These are phyloP conservation scores for Boletus reticulatus DNA, from an alignment of 768 basidiomycete genomes.

Conservation along the genomic window DNA sequence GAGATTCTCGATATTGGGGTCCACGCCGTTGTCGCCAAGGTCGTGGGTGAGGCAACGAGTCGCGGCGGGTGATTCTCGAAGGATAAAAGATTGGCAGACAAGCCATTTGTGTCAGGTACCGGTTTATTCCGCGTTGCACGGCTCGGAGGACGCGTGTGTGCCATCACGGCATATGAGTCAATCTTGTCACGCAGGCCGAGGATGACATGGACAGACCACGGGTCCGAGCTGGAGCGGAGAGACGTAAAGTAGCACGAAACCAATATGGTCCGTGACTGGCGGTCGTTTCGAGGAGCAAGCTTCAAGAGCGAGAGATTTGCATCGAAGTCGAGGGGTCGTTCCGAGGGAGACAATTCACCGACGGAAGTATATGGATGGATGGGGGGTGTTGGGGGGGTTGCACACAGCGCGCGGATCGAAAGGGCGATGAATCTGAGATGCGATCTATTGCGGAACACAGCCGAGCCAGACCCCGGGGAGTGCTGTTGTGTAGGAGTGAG, in stretches of 20 bases:
- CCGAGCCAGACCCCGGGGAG: constrained; percentile 21
- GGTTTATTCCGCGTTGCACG: constrained; percentile 12
- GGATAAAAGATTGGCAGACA: constrained; percentile 1
- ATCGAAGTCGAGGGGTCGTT: background rate
- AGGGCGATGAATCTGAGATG: constrained; percentile 8
- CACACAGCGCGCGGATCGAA: background rate
- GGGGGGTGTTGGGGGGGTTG: constrained; percentile 7
- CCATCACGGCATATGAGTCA: constrained; percentile 3
- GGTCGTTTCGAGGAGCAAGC: background rate
- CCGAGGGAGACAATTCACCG: background rate
- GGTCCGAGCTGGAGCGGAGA: constrained; percentile 1
- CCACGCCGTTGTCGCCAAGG: constrained; percentile 11
- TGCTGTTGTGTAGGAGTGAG: constrained; percentile 8
- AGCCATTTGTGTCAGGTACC: constrained; percentile 7
- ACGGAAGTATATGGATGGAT: background rate
- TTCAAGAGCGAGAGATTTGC: background rate
- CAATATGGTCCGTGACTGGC: background rate
- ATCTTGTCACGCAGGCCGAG: background rate
- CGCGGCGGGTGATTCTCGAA: background rate
- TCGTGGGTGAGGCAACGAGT: constrained; percentile 2
- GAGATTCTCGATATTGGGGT: constrained; percentile 1
- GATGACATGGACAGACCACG: background rate
- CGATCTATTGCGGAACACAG: constrained; percentile 18
- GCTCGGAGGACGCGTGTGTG: background rate
- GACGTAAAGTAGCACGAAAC: background rate